Evolutionary conservation across 331 rosid genomes (phyloP), one percentile per base, ranked within the genome.

Genomic region (Phaseolus coccineus): DNA sequence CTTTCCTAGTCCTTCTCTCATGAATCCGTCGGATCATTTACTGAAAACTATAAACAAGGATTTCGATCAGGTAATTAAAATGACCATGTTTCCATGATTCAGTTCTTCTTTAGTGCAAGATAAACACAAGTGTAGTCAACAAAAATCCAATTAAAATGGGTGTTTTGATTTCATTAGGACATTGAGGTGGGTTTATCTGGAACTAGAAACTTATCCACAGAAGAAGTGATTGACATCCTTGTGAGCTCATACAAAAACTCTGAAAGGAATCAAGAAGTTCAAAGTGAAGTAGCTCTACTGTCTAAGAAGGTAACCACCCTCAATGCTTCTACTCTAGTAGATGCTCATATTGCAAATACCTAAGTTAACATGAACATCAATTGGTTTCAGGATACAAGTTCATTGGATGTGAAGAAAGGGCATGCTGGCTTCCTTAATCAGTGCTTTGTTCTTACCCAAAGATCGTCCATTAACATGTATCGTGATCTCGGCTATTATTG

Each of bases 401-500:
- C 74, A 10, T 7, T 58, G 11, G 85, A 86, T 79, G 80, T 74
- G 71, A 81, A 65, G 78, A 83, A 79, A 85, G 53, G 37, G 39
- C 91, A 77, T 25, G 94, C 93, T 25, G 83, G 87, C 3, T 92
- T 91, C 77, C 42, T 85, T 15, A 85, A 75, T 53, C 94, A 91
- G 30, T 80, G 87, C 44, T 3, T 55, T 28, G 87, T 83, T 76
- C 91, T 92, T 5, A 88, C 93, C 0, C 84, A 59, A 74, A 87
- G 92, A 69, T 92, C 97, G 2, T 88, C 70, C 5, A 58, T 88
- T 74, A 93, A 91, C 78, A 93, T 93, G 97, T 73, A 37, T 22
- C 90, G 93, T 4, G 97, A 93, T 82, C 56, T 81, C 7, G 97
- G 97, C 64, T 91, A 93, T 59, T 93, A 93, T 13, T 93, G 94